Evolutionary conservation across 768 basidiomycete genomes (phyloP).

Genomic region (Hygrophoropsis aurantiaca): DNA sequence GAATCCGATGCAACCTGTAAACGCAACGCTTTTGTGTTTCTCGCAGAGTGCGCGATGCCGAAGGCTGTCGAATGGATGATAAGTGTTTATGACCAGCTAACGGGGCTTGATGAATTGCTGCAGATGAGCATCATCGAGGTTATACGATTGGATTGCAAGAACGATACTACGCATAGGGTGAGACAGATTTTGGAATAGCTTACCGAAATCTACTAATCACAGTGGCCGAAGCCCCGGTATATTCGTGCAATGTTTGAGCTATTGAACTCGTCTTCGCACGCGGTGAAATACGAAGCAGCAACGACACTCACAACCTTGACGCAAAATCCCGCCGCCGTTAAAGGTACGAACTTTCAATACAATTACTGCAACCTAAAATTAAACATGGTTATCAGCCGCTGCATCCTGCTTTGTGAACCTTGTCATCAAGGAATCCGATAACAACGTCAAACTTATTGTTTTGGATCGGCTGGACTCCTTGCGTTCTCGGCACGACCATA

Average conservation of each 20-base stretch:
- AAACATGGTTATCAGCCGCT: constrained; percentile 56
- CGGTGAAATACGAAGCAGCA: constrained; percentile 97
- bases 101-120: constrained; percentile 82
- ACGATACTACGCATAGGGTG: constrained; percentile 80
- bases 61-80: constrained; percentile 92
- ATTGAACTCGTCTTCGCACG: constrained; percentile 83
- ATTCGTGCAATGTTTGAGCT: constrained; percentile 93
- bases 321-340: constrained; percentile 93
- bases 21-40: constrained; percentile 95
- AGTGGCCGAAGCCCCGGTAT: constrained; percentile 69
- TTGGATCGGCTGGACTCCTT: constrained; percentile 86
- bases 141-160: constrained; percentile 85
- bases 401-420: constrained; percentile 87
- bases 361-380: not conserved
- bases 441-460: constrained; percentile 98
- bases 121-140: constrained; percentile 97
- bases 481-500: constrained; percentile 80
- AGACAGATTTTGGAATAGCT: constrained; percentile 24
- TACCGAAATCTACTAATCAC: constrained; percentile 6
- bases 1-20: constrained; percentile 97
- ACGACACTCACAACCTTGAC: constrained; percentile 92
- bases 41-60: constrained; percentile 80
- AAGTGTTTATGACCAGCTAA: constrained; percentile 80
- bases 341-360: constrained; percentile 52
- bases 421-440: constrained; percentile 94